Percentiles rank a stretch among this genome's conserved stretches.
Conservation (phyloP, 2,329 filamentous ascomycete species). For the Aspergillaceae sp. region DNA sequence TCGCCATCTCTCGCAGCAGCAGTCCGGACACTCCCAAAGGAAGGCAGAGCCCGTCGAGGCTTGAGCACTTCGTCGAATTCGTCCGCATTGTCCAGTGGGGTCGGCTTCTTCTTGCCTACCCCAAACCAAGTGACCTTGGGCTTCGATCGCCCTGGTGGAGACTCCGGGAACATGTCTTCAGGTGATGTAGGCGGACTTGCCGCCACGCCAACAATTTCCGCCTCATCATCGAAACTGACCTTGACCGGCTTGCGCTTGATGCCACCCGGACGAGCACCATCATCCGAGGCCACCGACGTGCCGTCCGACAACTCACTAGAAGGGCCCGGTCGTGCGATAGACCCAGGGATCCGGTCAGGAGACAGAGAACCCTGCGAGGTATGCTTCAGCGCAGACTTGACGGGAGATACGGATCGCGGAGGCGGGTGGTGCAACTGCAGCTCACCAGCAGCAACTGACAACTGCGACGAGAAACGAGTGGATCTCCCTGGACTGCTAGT, state of each 20-base stretch:
- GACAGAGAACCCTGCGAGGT: constrained; percentile 38
- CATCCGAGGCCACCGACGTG: constrained; percentile 42
- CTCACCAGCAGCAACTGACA: constrained; percentile 39
- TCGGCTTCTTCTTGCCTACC: constrained; percentile 25
- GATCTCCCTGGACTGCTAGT: constrained; percentile 47
- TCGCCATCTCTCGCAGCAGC: constrained; percentile 33
- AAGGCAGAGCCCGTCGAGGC: constrained; percentile 51
- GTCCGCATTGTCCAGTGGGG: constrained; percentile 26
- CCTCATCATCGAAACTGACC: constrained; percentile 61
- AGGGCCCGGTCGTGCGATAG: constrained; percentile 17
- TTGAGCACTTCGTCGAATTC: constrained; percentile 50
- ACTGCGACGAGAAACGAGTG: constrained; percentile 48
- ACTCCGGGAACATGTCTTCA: constrained; percentile 29
- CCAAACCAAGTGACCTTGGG: constrained; percentile 29
- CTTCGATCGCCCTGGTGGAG: constrained; percentile 24
- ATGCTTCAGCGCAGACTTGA: constrained; percentile 54
- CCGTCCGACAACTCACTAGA: constrained; percentile 51
- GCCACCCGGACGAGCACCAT: constrained; percentile 26
- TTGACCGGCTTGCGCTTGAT: constrained; percentile 47
- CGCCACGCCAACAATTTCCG: constrained; percentile 40
- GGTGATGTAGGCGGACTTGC: constrained; percentile 35
- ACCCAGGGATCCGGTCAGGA: constrained; percentile 21
- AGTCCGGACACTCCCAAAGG: constrained; percentile 55
- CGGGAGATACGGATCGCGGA: constrained; percentile 51
- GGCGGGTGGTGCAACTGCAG: constrained; percentile 48